A percentile compares a stretch with the other conserved stretches of the same genome.
Evolutionary conservation across 805 yeast species (phyloP).

Genomic region (Yarrowia hollandica): DNA sequence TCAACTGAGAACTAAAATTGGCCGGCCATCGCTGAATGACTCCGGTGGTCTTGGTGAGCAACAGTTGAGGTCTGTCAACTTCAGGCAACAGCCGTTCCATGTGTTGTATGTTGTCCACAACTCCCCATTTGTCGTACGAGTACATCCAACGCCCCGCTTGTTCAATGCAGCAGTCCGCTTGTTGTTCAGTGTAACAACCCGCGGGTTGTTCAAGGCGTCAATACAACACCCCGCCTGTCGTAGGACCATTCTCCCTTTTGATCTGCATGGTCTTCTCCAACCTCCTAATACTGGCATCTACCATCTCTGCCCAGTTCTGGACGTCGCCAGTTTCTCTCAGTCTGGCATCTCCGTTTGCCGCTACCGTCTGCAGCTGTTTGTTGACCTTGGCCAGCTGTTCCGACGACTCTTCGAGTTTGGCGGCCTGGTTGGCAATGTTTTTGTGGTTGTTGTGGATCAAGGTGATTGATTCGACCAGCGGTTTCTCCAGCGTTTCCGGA

Average conservation of each 20-base stretch:
- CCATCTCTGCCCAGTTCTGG: conserved; percentile 61
- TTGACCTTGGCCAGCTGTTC: conserved; percentile 19
- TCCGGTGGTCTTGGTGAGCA: too few species aligned
- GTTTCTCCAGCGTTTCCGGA: conserved; percentile 6
- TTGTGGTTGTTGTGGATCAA: conserved; percentile 19
- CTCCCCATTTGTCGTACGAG: too few species aligned
- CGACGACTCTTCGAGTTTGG: conserved; percentile 18
- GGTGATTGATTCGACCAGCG: neutral
- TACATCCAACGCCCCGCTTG: too few species aligned
- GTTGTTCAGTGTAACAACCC: too few species aligned
- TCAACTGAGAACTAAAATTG: too few species aligned
- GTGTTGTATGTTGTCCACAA: too few species aligned
- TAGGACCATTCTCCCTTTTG: conserved; percentile 35
- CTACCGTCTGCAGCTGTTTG: conserved; percentile 29
- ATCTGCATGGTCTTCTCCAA: conserved; percentile 57
- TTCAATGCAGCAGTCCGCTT: too few species aligned
- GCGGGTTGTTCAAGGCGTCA: too few species aligned
- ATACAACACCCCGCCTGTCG: too few species aligned
- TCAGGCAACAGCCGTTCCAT: too few species aligned
- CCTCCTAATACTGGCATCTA: conserved; percentile 72
- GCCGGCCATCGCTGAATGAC: too few species aligned
- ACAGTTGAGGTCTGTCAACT: too few species aligned
- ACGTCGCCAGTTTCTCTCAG: conserved; percentile 43
- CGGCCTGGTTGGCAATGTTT: conserved; percentile 32
- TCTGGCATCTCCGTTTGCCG: conserved; percentile 28